Percentiles rank a stretch among this genome's conserved stretches.
Conservation (phyloP, 192 early-diverging fungal species). For the Coemansia furcata region DNA sequence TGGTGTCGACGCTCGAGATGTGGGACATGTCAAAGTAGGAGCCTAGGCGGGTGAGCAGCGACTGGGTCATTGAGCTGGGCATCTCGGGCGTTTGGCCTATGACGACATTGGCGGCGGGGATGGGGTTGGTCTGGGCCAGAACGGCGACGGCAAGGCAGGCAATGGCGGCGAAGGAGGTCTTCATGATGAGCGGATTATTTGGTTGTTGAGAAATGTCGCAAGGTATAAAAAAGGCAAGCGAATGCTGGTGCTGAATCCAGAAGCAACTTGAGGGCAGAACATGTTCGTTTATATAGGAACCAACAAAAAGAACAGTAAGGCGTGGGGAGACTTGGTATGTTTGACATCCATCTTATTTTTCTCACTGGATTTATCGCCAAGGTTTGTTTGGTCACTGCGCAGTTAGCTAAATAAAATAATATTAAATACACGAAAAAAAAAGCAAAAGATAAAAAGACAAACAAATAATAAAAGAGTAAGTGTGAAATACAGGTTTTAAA, state of each 20-base stretch:
- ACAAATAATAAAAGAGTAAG: constrained; percentile 6
- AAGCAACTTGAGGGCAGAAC: not conserved
- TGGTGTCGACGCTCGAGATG: not conserved
- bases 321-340: no score
- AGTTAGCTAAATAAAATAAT: not conserved
- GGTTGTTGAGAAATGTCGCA: not conserved
- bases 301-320: not conserved
- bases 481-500: constrained; percentile 9
- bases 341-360: not conserved
- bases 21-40: constrained; percentile 26
- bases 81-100: not conserved
- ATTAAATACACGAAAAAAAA: not conserved
- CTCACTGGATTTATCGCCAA: not conserved
- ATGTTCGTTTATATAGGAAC: not conserved
- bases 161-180: constrained; percentile 13
- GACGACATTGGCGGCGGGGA: not conserved
- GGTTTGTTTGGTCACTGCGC: not conserved
- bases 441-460: not conserved
- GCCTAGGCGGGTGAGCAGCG: constrained; percentile 10
- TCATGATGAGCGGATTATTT: constrained; percentile 4
- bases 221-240: not conserved
- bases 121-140: constrained; percentile 11
- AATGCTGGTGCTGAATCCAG: not conserved
- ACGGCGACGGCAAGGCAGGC: constrained; percentile 4
- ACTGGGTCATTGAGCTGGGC: not conserved